Conservation (phyloP, 306 rosid species). For the Alnus rubra region DNA sequence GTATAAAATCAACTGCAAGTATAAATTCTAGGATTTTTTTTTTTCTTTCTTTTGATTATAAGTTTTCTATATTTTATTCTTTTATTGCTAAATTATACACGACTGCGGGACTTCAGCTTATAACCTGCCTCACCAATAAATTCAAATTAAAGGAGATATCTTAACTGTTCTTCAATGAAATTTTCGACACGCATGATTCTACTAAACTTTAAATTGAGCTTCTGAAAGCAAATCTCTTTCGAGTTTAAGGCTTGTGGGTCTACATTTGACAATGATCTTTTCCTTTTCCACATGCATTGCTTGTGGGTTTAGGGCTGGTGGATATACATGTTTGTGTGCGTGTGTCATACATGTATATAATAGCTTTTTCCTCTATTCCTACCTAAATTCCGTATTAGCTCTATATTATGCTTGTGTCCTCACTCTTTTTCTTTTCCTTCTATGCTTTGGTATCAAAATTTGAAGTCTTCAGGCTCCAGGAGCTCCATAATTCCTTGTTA, state of each 20-base stretch:
- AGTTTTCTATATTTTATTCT: too few species aligned
- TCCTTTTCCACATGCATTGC: not conserved
- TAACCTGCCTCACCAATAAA: not conserved
- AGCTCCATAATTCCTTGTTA: not conserved
- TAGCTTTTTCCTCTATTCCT: not conserved
- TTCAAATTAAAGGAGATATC: not conserved
- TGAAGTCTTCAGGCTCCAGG: not conserved
- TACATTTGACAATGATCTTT: not conserved
- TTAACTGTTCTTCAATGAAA: not conserved
- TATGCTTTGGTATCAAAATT: not conserved
- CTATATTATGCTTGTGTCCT: not conserved
- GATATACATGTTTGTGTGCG: too few species aligned
- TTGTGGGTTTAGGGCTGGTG: too few species aligned
- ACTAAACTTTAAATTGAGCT: not conserved
- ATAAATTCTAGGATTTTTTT: too few species aligned
- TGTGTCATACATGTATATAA: not conserved
- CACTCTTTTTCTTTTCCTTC: not conserved
- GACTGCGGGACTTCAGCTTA: not conserved
- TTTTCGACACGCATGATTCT: not conserved
- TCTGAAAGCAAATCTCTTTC: not conserved
- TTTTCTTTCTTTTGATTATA: not conserved
- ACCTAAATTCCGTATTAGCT: not conserved
- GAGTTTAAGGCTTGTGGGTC: not conserved
- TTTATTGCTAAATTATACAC: not conserved
- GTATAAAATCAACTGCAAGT: not conserved